Conservation (phyloP, 1,284 basidiomycete species). For the Ceratobasidium papillatum region DNA sequence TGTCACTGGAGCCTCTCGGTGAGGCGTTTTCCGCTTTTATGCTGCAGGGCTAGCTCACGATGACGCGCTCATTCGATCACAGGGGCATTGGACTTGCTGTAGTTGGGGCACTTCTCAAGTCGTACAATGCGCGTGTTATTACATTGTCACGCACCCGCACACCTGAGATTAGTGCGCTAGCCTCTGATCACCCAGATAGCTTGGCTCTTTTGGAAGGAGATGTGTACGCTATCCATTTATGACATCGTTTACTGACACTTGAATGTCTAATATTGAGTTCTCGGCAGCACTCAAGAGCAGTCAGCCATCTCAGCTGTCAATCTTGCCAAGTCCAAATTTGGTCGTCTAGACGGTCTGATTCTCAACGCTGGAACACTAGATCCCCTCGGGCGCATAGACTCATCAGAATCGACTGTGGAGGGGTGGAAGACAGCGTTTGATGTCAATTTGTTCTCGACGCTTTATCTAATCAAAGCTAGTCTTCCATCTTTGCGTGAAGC, state of each 20-base stretch:
- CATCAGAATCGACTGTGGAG: constrained; percentile 54
- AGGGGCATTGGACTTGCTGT: constrained; percentile 87
- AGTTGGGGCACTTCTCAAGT: constrained; percentile 66
- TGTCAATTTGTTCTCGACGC: constrained; percentile 84
- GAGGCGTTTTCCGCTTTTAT: background rate
- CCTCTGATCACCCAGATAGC: constrained; percentile 55
- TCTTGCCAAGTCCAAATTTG: constrained; percentile 61
- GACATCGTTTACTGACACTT: too few species aligned
- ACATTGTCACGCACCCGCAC: constrained; percentile 76
- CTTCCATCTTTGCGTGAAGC: constrained; percentile 74
- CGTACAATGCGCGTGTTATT: constrained; percentile 72
- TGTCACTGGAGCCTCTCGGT: constrained; percentile 35
- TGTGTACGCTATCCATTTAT: too few species aligned
- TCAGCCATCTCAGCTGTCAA: constrained; percentile 62
- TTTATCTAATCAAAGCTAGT: constrained; percentile 69
- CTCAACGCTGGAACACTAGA: constrained; percentile 80
- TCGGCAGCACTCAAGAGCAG: constrained; percentile 58
- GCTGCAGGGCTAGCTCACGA: background rate
- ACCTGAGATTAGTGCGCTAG: constrained; percentile 67
- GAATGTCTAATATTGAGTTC: constrained; percentile 34
- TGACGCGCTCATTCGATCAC: background rate
- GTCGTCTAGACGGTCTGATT: constrained; percentile 75
- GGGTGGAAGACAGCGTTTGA: constrained; percentile 76
- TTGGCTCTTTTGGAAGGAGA: constrained; percentile 73
- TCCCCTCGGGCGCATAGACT: constrained; percentile 58